These are phyloP conservation scores for Colletotrichum noveboracense DNA, from an alignment of 2,329 filamentous ascomycete species.

Conservation along the genomic window DNA sequence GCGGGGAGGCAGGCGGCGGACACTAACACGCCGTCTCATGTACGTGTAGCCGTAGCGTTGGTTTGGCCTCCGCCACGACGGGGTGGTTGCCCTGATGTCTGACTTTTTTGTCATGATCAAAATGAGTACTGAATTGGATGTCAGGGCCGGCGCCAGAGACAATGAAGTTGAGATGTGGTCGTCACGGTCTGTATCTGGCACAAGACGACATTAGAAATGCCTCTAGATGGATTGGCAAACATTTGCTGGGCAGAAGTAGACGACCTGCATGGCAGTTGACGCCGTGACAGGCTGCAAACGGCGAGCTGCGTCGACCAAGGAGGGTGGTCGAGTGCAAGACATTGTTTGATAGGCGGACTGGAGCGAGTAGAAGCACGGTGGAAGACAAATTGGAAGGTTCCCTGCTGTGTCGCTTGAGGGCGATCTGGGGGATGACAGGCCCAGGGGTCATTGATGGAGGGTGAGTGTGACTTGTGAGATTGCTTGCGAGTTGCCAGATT, in stretches of 20 bases:
- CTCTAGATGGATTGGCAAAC: neutral
- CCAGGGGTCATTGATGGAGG: neutral
- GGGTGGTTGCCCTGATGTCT: neutral
- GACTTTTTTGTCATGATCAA: neutral
- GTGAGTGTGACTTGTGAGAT: neutral
- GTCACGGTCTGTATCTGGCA: neutral
- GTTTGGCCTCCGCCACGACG: neutral
- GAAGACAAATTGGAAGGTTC: constrained; percentile 12
- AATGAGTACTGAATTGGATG: neutral
- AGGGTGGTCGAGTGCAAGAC: neutral
- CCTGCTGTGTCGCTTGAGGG: neutral
- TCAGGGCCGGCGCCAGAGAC: neutral
- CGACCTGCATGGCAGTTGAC: neutral
- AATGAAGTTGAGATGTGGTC: neutral
- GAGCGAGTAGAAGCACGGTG: constrained; percentile 2
- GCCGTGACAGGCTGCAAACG: neutral
- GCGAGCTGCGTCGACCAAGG: neutral
- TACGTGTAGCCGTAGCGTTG: neutral
- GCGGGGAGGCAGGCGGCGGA: neutral
- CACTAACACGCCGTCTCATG: neutral
- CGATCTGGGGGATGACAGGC: constrained; percentile 12
- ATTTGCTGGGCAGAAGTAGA: neutral
- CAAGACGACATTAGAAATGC: neutral
- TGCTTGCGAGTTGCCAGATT: neutral
- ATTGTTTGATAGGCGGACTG: constrained; percentile 6